Evolutionary conservation across 2,329 filamentous ascomycete genomes (phyloP).

Genomic region (Bipolaris zeicola): DNA sequence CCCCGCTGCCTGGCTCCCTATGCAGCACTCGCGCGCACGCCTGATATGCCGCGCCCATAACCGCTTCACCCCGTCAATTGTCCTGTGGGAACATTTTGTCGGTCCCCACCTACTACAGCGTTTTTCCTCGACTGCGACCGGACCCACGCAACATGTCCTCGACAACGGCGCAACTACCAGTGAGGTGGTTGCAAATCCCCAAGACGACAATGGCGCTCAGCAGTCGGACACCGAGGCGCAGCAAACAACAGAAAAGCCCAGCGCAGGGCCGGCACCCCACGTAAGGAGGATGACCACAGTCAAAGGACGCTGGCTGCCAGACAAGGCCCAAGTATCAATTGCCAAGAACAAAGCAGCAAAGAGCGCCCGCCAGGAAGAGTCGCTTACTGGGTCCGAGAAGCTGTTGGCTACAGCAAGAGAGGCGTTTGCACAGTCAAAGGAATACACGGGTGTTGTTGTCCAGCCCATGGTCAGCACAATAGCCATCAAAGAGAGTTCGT

Average conservation of each 20-base stretch:
- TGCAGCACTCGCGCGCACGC: conserved; percentile 32
- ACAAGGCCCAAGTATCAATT: conserved; percentile 5
- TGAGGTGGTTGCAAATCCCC: no score
- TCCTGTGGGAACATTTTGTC: conserved; percentile 45
- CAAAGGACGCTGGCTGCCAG: conserved; percentile 3
- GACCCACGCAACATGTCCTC: conserved; percentile 3
- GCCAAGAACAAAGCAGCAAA: conserved; percentile 5
- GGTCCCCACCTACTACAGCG: conserved; percentile 23
- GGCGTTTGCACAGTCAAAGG: conserved; percentile 16
- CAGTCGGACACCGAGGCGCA: neutral
- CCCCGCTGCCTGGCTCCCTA: conserved; percentile 24
- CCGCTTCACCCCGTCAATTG: conserved; percentile 37
- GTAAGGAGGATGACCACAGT: conserved; percentile 5
- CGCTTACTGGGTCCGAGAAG: conserved; percentile 1
- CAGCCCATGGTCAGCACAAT: conserved; percentile 10
- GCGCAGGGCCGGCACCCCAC: neutral
- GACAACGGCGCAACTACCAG: neutral
- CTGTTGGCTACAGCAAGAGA: conserved; percentile 12
- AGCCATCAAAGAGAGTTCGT: conserved; percentile 11
- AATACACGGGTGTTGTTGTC: conserved; percentile 29
- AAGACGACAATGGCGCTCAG: neutral
- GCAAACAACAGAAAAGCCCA: neutral
- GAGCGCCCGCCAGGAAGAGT: neutral
- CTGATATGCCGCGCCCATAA: conserved; percentile 43
- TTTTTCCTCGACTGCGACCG: conserved; percentile 23